A percentile compares a stretch with the other conserved stretches of the same genome.
Conservation (phyloP, 352 stramenopile genomes). For the Phytophthora hybrid region DNA sequence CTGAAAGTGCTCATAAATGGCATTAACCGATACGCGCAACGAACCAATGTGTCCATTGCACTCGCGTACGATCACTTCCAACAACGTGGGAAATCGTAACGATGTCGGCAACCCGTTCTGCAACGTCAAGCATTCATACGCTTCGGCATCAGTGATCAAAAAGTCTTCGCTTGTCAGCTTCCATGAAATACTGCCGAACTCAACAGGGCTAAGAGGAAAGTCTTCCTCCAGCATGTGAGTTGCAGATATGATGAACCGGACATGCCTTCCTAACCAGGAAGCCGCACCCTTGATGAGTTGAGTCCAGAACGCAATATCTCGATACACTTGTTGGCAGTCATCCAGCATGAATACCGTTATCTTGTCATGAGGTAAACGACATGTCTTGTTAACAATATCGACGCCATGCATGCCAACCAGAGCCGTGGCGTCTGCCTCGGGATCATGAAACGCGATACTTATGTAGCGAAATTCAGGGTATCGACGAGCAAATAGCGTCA, state of each 20-base stretch:
- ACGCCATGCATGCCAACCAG: neutral
- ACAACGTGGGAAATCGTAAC: constrained; percentile 9
- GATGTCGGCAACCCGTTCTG: constrained; percentile 13
- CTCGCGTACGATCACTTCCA: constrained; percentile 25
- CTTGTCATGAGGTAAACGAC: constrained; percentile 10
- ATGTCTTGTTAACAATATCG: neutral
- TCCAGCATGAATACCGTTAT: constrained; percentile 18
- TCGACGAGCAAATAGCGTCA: constrained; percentile 16
- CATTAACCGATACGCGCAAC: constrained; percentile 20
- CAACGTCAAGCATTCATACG: constrained; percentile 10
- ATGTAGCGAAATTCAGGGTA: constrained; percentile 13
- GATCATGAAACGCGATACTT: constrained; percentile 8
- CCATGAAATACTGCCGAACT: constrained; percentile 4
- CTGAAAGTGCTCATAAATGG: neutral
- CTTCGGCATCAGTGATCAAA: constrained; percentile 21
- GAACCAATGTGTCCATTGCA: constrained; percentile 31
- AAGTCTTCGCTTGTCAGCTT: constrained; percentile 31
- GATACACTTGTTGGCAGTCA: constrained; percentile 19
- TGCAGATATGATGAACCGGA: constrained; percentile 23
- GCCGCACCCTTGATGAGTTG: constrained; percentile 2
- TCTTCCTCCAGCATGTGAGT: constrained; percentile 22
- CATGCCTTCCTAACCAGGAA: constrained; percentile 5
- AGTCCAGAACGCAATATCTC: constrained; percentile 21
- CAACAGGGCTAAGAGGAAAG: neutral
- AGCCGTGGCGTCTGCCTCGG: neutral